Evolutionary conservation across 1,139 yeast genomes (phyloP), one percentile per base, ranked within the genome.

Genomic region (Wickerhamomyces sp.): DNA sequence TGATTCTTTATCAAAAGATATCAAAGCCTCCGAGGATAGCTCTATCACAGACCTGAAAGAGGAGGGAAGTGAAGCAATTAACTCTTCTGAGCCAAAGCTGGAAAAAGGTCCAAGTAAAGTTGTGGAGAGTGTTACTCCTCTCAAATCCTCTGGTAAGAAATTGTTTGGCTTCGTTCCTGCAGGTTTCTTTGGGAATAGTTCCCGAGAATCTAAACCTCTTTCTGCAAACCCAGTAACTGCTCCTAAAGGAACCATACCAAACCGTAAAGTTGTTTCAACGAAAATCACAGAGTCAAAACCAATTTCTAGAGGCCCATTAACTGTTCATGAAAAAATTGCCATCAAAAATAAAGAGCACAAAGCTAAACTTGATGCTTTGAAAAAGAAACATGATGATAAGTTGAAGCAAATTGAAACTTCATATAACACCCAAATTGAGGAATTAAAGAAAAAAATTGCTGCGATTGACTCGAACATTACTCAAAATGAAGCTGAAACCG

Each of bases 271-370:
- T 16, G 31, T 22, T 31, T 20, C 42, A 9, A 16, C 16, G 17
- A 16, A 31, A 12, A 27, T 19, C 9, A 14, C n/a, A 27, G 29
- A 27, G 15, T 14, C 33, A 9, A 31, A 25, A 10, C 35, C 32
- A 39, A 14, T 27, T 14, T 14, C 37, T 18, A 45, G 36, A 39
- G 38, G 35, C 28, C 49, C 50, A 19, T 34, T 45, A 33, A 47
- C 53, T 8, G 40, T 43, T 18, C 39, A 47, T 39, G 55, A 52
- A 35, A 43, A 48, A 37, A 38, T 49, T 31, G 47, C 43, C 7
- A 14, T 37, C 10, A 38, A 48, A 36, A 37, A 48, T 20, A 39
- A 45, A 25, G 39, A 47, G 16, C 50, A 54, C 34, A 31, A 41
- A 26, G 15, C 40, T 13, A 46, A 45, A 30, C 9, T 54, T 10